Evolutionary conservation across 306 rosid genomes (phyloP), one percentile per base, ranked within the genome.

Genomic region (Quercus alba): DNA sequence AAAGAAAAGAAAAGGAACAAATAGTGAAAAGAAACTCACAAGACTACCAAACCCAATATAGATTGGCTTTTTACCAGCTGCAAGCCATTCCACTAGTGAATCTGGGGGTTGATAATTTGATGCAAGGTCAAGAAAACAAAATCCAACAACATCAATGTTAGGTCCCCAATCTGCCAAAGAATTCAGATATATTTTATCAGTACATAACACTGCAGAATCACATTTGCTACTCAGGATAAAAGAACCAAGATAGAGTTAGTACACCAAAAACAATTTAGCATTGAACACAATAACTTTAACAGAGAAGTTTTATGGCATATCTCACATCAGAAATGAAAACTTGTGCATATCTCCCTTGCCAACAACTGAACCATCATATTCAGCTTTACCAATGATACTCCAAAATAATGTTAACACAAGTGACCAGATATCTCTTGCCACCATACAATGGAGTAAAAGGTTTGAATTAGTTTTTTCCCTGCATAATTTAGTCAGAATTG

Each of bases 41-140:
- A 94, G 97, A 91, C 98, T 94, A 38, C 98, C 98, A 80, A 94
- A 94, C 86, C 98, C 98, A 81, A 92, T 80, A 76, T 94, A 94
- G 57, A 94, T 88, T 75, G 98, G 98, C 71, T 23, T 77, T 55
- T 83, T 76, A 69, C 97, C 98, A 75, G 84, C 91, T 82, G 83
- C 83, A 79, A 94, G 94, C 97, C 97, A 94, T 81, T 88, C 84
- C 75, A 85, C 89, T 31, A 94, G 92, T 12, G 89, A 73, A 62
- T 83, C 80, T 5, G 94, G 94, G n/a, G 97, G 97, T 81, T 87
- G 88, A 83, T 90, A 92, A 70, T 84, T 88, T 73, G 97, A 92
- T 77, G 97, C 98, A 82, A 94, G 97, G 84, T 94, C 97, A 80
- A 94, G 97, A 86, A 94, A 94, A 91, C 98, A 94, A 82, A 94